Conservation (phyloP, 345 rosid species). For the Angophora floribunda region DNA sequence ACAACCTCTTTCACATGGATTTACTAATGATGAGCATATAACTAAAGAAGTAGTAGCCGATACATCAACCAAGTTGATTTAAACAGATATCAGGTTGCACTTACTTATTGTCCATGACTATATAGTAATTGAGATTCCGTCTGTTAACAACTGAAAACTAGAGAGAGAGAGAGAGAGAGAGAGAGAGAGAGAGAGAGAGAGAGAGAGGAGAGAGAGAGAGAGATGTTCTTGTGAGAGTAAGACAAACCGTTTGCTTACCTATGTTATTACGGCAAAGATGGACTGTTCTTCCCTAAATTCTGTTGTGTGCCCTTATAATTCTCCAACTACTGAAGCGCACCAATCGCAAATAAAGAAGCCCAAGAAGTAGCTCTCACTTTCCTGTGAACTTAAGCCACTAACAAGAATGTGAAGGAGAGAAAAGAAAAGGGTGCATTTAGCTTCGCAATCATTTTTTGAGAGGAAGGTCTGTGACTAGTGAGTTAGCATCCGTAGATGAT, state of each 20-base stretch:
- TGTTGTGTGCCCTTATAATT: background rate
- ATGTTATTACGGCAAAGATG: background rate
- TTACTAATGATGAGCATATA: background rate
- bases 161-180: background rate
- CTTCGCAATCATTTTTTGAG: background rate
- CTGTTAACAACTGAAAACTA: background rate
- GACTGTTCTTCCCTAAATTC: background rate
- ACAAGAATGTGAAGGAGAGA: background rate
- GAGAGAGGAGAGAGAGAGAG: background rate
- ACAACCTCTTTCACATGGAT: background rate
- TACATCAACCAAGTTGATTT: background rate
- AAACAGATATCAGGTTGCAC: background rate
- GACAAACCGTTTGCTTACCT: background rate
- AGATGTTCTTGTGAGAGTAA: background rate
- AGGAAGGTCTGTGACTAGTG: background rate
- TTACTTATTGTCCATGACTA: background rate
- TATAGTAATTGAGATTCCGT: background rate
- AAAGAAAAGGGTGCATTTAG: background rate
- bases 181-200: background rate
- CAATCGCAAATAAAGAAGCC: background rate
- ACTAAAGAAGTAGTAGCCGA: background rate
- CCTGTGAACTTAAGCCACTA: background rate
- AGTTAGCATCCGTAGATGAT: background rate
- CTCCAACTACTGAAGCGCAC: background rate
- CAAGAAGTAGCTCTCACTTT: background rate